Percentiles rank a stretch among this genome's conserved stretches.
Evolutionary conservation across 257 asterid species (phyloP).

Genomic region (Solanum ahanhuiri): DNA sequence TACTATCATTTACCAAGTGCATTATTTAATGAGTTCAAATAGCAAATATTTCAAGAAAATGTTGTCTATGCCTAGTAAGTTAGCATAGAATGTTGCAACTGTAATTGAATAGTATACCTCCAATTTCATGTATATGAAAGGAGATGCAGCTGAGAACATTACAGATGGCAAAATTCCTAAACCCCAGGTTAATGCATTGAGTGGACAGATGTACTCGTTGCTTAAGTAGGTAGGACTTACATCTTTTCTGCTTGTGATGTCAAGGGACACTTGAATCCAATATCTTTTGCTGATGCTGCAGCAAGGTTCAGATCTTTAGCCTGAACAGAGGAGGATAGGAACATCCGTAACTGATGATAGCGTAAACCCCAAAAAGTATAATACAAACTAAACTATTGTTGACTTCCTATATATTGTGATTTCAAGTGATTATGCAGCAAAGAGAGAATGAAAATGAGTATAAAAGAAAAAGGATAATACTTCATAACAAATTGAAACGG

Average conservation of each 20-base stretch:
- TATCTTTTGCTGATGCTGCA: constrained; percentile 55
- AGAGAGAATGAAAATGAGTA: background rate
- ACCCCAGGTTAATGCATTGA: background rate
- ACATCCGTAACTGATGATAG: background rate
- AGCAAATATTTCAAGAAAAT: background rate
- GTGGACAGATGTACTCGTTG: background rate
- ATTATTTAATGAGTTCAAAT: background rate
- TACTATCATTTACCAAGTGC: background rate
- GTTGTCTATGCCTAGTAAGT: background rate
- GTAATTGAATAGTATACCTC: background rate
- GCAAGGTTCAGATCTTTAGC: constrained; percentile 89
- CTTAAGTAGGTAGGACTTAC: constrained; percentile 29
- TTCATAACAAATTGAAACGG: background rate
- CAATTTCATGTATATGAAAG: background rate
- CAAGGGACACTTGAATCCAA: constrained; percentile 40
- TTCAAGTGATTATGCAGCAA: background rate
- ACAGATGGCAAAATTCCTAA: background rate
- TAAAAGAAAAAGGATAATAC: background rate
- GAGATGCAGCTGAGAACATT: background rate
- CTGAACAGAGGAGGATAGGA: constrained; percentile 22
- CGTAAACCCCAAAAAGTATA: background rate
- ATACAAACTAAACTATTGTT: background rate
- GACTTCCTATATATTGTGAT: background rate
- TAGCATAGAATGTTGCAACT: background rate
- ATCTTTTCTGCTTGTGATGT: constrained; percentile 54